Evolutionary conservation across 1,284 basidiomycete genomes (phyloP), one percentile per base, ranked within the genome.

Genomic region (Malassezia pachydermatis): DNA sequence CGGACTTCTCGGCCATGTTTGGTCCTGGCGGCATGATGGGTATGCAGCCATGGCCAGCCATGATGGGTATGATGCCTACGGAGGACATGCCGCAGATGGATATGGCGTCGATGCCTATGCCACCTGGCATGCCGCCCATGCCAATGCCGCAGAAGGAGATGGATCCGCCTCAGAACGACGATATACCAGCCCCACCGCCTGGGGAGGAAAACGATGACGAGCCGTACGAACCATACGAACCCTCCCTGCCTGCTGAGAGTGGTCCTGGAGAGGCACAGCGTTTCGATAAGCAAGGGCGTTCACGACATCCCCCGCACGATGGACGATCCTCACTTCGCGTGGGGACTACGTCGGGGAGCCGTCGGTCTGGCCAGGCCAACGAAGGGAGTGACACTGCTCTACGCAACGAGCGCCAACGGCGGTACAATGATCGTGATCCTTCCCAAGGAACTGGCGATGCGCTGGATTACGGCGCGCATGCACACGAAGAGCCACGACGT

Each of bases 361-460:
- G n/a, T n/a, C n/a, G n/a, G n/a, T n/a, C n/a, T n/a, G n/a, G n/a
- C n/a, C n/a, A n/a, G n/a, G n/a, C n/a, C n/a, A n/a, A n/a, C n/a
- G n/a, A n/a, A n/a, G n/a, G n/a, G n/a, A n/a, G n/a, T n/a, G n/a
- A n/a, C n/a, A n/a, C n/a, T 36, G 34, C n/a, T 3, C 14, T 9
- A 36, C 34, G 20, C 11, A 13, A 36, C n/a, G 34, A 17, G 9
- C 11, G 20, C 10, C 19, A 14, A 14, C 33, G 20, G 36, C 42
- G 28, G 24, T 68, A 70, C 54, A 68, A 60, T 28, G 67, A 70
- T 39, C 59, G 67, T 8, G 67, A 70, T 20, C 61, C 53, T 9
- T 61, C 59, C 5, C 40, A 54, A 5, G 65, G 65, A n/a, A 55
- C 52, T 1, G 59, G 52, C 11, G 67, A 67, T 22, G 41, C 52